phyloP scores from a whole-genome alignment of 139 green algal genomes.

The Ulvella scutata region DNA sequence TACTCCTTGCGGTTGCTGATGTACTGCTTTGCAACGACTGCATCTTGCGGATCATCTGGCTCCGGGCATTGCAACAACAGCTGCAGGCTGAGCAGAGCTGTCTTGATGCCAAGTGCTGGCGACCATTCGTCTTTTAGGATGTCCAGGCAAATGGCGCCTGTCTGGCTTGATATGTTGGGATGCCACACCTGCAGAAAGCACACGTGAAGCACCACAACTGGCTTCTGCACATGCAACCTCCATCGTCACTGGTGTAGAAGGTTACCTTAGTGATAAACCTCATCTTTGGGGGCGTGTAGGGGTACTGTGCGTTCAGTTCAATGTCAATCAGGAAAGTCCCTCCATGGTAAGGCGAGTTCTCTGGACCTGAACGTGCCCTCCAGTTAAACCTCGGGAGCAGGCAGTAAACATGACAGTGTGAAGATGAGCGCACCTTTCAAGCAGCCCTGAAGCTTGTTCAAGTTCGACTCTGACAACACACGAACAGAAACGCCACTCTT shows the following conservation, averaged over 20 bases:
- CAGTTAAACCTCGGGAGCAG: neutral
- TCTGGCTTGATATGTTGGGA: constrained; percentile 94
- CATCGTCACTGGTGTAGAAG: constrained; percentile 14
- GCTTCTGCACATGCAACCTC: neutral
- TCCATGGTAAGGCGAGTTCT: constrained; percentile 65
- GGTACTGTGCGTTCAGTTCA: constrained; percentile 70
- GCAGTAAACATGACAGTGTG: neutral
- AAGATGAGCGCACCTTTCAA: constrained; percentile 28
- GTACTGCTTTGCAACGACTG: constrained; percentile 87
- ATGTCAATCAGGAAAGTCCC: constrained; percentile 65
- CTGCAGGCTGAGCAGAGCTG: constrained; percentile 87
- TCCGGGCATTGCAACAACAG: constrained; percentile 74
- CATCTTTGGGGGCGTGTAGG: constrained; percentile 98
- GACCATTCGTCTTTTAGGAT: constrained; percentile 99
- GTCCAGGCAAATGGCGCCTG: constrained; percentile 90
- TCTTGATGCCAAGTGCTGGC: constrained; percentile 95
- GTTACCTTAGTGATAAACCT: constrained; percentile 84
- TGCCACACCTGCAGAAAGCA: constrained; percentile 72
- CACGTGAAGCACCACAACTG: neutral
- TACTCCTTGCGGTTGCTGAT: constrained; percentile 43
- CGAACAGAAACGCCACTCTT: constrained; percentile 64
- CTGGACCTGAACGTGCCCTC: constrained; percentile 35
- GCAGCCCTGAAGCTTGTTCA: constrained; percentile 53
- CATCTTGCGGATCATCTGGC: constrained; percentile 91
- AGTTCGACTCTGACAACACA: constrained; percentile 30